Evolutionary conservation across 345 rosid species (phyloP), one percentile per base, ranked within the genome.

Genomic region (Salix suchowensis): DNA sequence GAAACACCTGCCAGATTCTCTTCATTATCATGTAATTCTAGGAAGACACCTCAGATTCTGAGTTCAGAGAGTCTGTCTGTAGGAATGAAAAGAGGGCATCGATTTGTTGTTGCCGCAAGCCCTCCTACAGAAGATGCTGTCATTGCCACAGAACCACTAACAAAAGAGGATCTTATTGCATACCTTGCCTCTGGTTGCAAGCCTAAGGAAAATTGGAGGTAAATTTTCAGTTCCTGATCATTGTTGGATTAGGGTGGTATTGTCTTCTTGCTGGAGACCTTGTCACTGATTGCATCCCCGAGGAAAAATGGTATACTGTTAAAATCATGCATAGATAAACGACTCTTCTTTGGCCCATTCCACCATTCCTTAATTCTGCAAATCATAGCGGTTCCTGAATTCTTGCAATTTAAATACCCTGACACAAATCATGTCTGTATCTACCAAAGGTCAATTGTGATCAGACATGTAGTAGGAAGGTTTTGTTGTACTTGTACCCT

Each of bases 151-250:
- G 97, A 91, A 71, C 99, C 99, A n/a, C 84, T 96, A 48, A 94
- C 94, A 1, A 92, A 88, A 75, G 97, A 92, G 85, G 98, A 96
- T 88, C 97, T 96, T 69, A 86, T 96, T 7, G 87, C 79, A 37
- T 94, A 93, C 80, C 97, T 96, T 83, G 97, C 92, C 73, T 93
- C 99, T 69, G 99, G 99, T 36, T 96, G 99, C 88, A 96, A 96
- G 85, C 68, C 95, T 4, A 93, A 92, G 86, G 99, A 96, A 48
- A 84, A 89, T n/a, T 96, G 94, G 94, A 96, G 99, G 98, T 93
- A n/a, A 39, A 39, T 68, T 58, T 23, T 58, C 15, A n/a, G 24
- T 58, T 9, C 64, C 28, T 58, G 28, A 10, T 58, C 12, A 12
- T 58, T n/a, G 64, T 58, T 58, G 64, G 71, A 21, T 18, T 23